Conservation (phyloP, 805 yeast species). For the Metschnikowia peoriensis region DNA sequence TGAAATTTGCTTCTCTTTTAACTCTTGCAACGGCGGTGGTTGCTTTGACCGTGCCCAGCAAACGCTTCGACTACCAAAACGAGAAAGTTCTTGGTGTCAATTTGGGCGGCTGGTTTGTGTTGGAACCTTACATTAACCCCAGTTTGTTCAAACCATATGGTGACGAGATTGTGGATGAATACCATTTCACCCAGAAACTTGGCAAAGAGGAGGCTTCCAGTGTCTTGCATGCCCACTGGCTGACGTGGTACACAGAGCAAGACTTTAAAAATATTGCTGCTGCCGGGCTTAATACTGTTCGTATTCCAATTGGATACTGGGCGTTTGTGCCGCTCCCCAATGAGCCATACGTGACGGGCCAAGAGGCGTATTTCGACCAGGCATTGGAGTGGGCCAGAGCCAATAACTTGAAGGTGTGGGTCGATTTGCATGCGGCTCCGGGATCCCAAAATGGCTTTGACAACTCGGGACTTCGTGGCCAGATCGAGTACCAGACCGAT, state of each 20-base stretch:
- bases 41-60: constrained; percentile 13
- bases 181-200: constrained; percentile 56
- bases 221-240: constrained; percentile 68
- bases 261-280: constrained; percentile 62
- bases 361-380: constrained; percentile 63
- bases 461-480: constrained; percentile 83
- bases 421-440: constrained; percentile 94
- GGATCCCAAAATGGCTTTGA: constrained; percentile 97
- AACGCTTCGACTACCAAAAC: constrained; percentile 33
- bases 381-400: constrained; percentile 75
- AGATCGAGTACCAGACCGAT: constrained; percentile 16
- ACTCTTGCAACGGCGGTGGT: constrained; percentile 12
- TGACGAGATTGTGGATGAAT: constrained; percentile 70
- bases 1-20: constrained; percentile 11
- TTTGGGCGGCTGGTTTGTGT: constrained; percentile 87
- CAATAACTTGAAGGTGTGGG: constrained; percentile 72
- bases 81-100: constrained; percentile 63
- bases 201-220: constrained; percentile 57
- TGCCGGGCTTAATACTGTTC: constrained; percentile 76
- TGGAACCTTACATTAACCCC: constrained; percentile 86
- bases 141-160: constrained; percentile 58
- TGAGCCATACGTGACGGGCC: constrained; percentile 91
- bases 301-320: constrained; percentile 96
- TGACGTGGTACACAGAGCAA: constrained; percentile 66
- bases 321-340: constrained; percentile 60